These are phyloP conservation scores for Jatropha multifida DNA, from an alignment of 441 rosid species.

Conservation along the genomic window DNA sequence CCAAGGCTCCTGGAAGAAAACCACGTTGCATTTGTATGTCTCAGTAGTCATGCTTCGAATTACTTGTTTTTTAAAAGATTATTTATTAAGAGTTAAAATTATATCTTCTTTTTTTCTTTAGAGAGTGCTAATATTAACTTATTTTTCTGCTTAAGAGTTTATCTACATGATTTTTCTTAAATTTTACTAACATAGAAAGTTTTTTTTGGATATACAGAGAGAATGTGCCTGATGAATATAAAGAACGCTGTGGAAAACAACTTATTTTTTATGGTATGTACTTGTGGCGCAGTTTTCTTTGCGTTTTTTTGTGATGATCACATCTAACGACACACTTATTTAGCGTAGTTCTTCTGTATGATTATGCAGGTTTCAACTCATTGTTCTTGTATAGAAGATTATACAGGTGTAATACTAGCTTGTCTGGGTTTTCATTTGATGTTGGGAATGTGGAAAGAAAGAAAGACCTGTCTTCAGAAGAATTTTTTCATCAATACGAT, in stretches of 20 bases:
- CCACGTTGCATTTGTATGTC: constrained; percentile 62
- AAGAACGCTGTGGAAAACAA: constrained; percentile 37
- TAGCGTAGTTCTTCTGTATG: neutral
- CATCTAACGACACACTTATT: neutral
- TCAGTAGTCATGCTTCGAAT: neutral
- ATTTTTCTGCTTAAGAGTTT: neutral
- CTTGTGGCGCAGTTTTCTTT: constrained; percentile 8
- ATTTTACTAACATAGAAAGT: neutral
- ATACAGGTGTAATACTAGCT: constrained; percentile 73
- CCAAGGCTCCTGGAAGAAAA: constrained; percentile 91
- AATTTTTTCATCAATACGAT: constrained; percentile 56
- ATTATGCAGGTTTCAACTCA: constrained; percentile 73
- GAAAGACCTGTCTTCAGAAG: constrained; percentile 53
- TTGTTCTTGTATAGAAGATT: constrained; percentile 79
- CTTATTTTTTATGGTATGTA: constrained; percentile 68
- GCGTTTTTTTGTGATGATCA: constrained; percentile 1
- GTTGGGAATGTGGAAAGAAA: constrained; percentile 70
- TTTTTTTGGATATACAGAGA: constrained; percentile 47
- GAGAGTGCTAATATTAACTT: neutral
- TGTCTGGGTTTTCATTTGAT: constrained; percentile 68
- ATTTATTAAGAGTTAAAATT: too few species aligned
- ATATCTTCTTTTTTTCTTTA: neutral
- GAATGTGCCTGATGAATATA: constrained; percentile 46
- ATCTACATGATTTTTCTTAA: neutral
- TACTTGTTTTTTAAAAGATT: neutral